Evolutionary conservation across 331 rosid genomes (phyloP).

Genomic region (Acacia concinna): DNA sequence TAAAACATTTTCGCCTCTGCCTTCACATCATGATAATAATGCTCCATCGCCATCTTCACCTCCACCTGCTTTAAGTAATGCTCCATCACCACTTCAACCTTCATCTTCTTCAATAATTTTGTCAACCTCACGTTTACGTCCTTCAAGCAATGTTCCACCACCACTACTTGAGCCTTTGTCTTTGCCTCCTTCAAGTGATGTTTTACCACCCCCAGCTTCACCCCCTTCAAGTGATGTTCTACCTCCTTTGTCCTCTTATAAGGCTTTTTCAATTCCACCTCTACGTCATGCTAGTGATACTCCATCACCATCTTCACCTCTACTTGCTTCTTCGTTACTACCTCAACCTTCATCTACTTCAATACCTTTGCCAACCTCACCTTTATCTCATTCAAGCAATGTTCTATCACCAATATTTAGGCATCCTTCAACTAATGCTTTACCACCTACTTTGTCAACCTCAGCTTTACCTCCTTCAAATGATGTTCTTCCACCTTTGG

Average conservation of each 20-base stretch:
- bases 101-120: not conserved
- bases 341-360: not conserved
- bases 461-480: not conserved
- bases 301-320: not conserved
- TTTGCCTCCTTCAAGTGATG: not conserved
- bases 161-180: not conserved
- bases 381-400: not conserved
- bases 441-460: not conserved
- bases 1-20: not conserved
- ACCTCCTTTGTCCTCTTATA: not conserved
- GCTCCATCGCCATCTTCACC: not conserved
- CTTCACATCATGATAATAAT: not conserved
- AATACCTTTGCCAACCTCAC: not conserved
- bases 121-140: not conserved
- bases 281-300: not conserved
- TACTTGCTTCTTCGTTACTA: not conserved
- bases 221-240: not conserved
- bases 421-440: not conserved
- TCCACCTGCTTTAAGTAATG: conserved; percentile 1
- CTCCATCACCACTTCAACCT: not conserved
- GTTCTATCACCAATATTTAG: not conserved
- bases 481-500: not conserved
- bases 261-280: not conserved
- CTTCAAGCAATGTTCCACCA: not conserved
- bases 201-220: not conserved